Conservation (phyloP, 2,329 filamentous ascomycete species). For the Fusarium subglutinans region DNA sequence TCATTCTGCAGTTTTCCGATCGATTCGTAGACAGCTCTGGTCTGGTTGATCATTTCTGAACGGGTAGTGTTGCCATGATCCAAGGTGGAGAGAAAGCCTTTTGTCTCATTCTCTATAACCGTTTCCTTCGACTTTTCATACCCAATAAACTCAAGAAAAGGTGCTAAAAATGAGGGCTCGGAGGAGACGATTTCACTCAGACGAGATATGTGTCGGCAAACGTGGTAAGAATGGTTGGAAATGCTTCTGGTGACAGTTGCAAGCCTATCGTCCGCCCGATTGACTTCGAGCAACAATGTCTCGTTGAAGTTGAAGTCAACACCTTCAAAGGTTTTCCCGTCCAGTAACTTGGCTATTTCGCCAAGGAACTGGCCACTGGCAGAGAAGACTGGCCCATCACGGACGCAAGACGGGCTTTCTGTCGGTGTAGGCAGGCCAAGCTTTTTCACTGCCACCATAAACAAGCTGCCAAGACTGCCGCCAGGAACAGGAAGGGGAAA, state of each 20-base stretch:
- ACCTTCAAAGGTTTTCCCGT: too few species aligned
- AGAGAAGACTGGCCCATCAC: not conserved
- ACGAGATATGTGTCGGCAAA: not conserved
- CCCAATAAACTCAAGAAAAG: not conserved
- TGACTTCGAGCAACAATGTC: not conserved
- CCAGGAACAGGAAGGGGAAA: too few species aligned
- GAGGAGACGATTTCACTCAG: not conserved
- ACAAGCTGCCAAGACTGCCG: too few species aligned
- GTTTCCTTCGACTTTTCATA: not conserved
- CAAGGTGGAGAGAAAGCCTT: not conserved
- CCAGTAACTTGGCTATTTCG: not conserved
- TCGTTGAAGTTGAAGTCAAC: not conserved
- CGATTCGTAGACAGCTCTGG: too few species aligned
- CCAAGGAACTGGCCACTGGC: not conserved
- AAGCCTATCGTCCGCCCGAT: not conserved
- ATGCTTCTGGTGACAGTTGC: not conserved
- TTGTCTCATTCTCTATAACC: not conserved
- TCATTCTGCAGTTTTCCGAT: too few species aligned
- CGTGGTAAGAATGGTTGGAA: not conserved
- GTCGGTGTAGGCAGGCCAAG: not conserved
- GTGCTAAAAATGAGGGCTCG: not conserved
- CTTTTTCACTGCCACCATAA: too few species aligned
- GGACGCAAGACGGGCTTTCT: not conserved
- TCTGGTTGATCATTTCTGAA: too few species aligned
- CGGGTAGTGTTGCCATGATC: not conserved